These are phyloP conservation scores for Chenopodium quinoa DNA, from an alignment of 148 eudicot genomes.

Conservation along the genomic window DNA sequence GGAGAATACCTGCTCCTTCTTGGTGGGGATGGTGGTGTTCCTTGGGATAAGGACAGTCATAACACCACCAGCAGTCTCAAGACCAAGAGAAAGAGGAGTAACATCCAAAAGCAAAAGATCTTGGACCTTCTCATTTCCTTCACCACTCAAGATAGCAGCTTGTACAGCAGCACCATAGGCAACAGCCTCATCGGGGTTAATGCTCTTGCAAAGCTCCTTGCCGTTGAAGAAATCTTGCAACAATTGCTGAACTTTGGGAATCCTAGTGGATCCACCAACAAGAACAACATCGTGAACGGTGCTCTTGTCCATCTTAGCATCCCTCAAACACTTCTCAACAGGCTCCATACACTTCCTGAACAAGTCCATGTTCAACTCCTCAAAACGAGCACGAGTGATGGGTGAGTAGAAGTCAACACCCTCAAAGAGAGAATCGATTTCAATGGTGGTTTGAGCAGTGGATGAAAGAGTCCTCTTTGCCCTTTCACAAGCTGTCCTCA, in stretches of 20 bases:
- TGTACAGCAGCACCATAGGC: slow-evolving; percentile 37
- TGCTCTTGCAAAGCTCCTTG: slow-evolving; percentile 23
- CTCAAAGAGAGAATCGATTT: slow-evolving; percentile 25
- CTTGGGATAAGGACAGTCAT: slow-evolving; percentile 25
- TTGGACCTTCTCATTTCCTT: slow-evolving; percentile 27
- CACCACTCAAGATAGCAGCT: slow-evolving; percentile 29
- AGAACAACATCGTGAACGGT: slow-evolving; percentile 31
- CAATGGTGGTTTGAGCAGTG: slow-evolving; percentile 27
- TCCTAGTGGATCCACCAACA: slow-evolving; percentile 35
- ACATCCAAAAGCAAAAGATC: slow-evolving; percentile 22
- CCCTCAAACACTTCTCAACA: slow-evolving; percentile 27
- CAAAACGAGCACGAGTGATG: slow-evolving; percentile 25
- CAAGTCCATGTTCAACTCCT: slow-evolving; percentile 25
- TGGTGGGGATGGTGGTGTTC: slow-evolving; percentile 27
- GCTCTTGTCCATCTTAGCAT: slow-evolving; percentile 31
- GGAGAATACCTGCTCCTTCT: slow-evolving; percentile 22
- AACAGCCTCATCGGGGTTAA: slow-evolving; percentile 28
- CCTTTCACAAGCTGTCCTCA: slow-evolving; percentile 24
- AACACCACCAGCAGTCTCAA: slow-evolving; percentile 24
- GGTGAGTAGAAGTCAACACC: slow-evolving; percentile 24
- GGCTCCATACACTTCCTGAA: slow-evolving; percentile 28
- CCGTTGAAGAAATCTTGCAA: slow-evolving; percentile 24
- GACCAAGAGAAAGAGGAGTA: slow-evolving; percentile 20
- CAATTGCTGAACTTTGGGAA: slow-evolving; percentile 29
- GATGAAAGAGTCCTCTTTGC: slow-evolving; percentile 28